These are phyloP conservation scores for Sanchytrium tribonematis DNA, from an alignment of 371 early-diverging fungal genomes.

Conservation along the genomic window DNA sequence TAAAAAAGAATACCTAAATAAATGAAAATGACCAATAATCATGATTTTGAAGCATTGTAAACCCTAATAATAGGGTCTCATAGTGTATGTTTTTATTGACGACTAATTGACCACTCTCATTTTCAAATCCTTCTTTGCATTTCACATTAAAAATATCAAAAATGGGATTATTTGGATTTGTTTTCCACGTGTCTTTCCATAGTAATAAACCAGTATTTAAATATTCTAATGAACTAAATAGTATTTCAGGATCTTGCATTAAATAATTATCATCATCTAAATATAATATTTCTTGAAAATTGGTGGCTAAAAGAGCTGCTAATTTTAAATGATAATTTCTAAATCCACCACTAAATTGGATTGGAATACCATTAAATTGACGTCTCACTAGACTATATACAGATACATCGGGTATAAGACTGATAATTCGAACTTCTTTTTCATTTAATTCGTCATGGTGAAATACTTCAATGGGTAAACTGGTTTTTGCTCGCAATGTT, in stretches of 20 bases:
- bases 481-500: no score
- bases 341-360: no score
- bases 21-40: not conserved
- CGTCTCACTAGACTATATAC: not conserved
- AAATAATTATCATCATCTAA: constrained; percentile 24
- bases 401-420: not conserved
- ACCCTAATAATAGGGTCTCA: not conserved
- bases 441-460: not conserved
- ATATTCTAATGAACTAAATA: constrained; percentile 18
- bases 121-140: not conserved
- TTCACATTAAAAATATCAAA: not conserved
- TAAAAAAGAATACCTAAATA: not conserved
- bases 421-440: not conserved
- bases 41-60: not conserved
- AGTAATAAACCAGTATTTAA: constrained; percentile 19
- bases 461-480: not conserved
- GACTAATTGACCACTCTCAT: not conserved
- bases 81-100: not conserved
- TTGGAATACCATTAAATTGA: not conserved
- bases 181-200: constrained; percentile 24
- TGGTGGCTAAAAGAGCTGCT: constrained; percentile 18
- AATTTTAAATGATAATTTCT: constrained; percentile 15
- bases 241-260: constrained; percentile 15
- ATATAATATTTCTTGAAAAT: constrained; percentile 19
- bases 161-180: not conserved